A percentile compares a stretch with the other conserved stretches of the same genome.
Conservation (phyloP, 2,329 filamentous ascomycete species). For the Sphaerulina musiva region DNA sequence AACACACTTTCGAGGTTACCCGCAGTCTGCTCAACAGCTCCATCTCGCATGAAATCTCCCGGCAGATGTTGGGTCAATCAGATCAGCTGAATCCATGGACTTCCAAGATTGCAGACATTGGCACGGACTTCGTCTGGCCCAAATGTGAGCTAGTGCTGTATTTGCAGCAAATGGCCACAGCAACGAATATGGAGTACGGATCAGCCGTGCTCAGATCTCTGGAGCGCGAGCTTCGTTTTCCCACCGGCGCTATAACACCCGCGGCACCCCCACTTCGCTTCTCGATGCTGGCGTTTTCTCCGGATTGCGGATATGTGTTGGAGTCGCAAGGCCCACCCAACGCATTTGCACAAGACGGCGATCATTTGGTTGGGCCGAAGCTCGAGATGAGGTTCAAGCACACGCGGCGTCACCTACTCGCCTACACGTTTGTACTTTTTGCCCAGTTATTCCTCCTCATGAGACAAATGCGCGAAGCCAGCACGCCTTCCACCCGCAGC, state of each 20-base stretch:
- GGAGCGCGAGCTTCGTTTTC: constrained; percentile 54
- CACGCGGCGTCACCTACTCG: constrained; percentile 48
- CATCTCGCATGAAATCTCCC: constrained; percentile 59
- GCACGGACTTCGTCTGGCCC: constrained; percentile 50
- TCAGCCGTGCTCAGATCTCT: constrained; percentile 43
- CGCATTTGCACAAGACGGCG: constrained; percentile 44
- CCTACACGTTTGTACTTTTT: constrained; percentile 46
- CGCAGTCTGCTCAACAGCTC: constrained; percentile 63
- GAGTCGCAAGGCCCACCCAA: constrained; percentile 55
- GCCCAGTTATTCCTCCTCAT: constrained; percentile 53
- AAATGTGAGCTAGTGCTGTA: constrained; percentile 89
- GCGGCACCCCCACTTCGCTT: constrained; percentile 49
- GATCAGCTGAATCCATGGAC: constrained; percentile 63
- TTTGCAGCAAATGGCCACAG: constrained; percentile 55
- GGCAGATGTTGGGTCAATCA: constrained; percentile 55
- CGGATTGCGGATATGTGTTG: constrained; percentile 60
- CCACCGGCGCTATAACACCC: constrained; percentile 51
- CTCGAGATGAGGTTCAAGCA: constrained; percentile 45
- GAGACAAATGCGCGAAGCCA: constrained; percentile 58
- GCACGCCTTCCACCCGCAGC: constrained; percentile 58
- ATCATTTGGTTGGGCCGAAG: constrained; percentile 53
- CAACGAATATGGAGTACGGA: constrained; percentile 24
- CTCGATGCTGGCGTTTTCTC: constrained; percentile 57
- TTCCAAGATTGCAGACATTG: constrained; percentile 56
- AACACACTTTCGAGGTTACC: constrained; percentile 43